Conservation (phyloP, 768 basidiomycete species). For the Chlorophyllum brunneum region DNA sequence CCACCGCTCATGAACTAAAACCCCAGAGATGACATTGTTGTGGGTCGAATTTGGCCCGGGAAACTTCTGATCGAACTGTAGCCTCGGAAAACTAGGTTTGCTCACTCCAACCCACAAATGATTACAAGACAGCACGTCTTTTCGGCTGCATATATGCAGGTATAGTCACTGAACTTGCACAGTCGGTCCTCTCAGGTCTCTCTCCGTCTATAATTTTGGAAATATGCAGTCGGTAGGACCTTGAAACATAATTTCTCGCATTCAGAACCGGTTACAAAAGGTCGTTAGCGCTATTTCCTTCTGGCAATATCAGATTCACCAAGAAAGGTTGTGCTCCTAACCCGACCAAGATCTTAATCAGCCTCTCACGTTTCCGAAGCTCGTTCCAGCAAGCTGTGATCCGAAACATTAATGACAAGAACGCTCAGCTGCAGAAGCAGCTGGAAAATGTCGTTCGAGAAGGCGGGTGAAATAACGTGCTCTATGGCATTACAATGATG, state of each 20-base stretch:
- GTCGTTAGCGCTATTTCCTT: constrained; percentile 71
- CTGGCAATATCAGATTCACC: constrained; percentile 89
- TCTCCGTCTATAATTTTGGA: constrained; percentile 74
- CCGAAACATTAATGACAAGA: constrained; percentile 78
- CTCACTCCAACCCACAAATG: constrained; percentile 81
- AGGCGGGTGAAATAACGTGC: constrained; percentile 42
- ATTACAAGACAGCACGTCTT: constrained; percentile 76
- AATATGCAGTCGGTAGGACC: constrained; percentile 68
- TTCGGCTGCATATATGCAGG: constrained; percentile 30
- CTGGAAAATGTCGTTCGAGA: constrained; percentile 82
- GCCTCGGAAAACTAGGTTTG: constrained; percentile 48
- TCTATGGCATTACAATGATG: background rate
- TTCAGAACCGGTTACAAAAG: constrained; percentile 1
- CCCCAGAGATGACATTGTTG: constrained; percentile 61
- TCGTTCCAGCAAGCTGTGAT: constrained; percentile 84
- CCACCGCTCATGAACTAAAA: constrained; percentile 6
- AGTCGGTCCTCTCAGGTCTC: constrained; percentile 85
- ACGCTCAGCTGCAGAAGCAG: constrained; percentile 79
- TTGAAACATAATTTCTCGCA: background rate
- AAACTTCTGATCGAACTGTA: background rate
- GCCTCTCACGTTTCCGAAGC: constrained; percentile 28
- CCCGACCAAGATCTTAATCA: constrained; percentile 3
- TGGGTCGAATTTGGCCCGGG: constrained; percentile 25
- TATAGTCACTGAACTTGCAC: constrained; percentile 11
- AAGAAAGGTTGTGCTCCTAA: constrained; percentile 58